A percentile compares a stretch with the other conserved stretches of the same genome.
phyloP scores from a whole-genome alignment of 164 flowering plant species.

The Euptelea pleiosperma region DNA sequence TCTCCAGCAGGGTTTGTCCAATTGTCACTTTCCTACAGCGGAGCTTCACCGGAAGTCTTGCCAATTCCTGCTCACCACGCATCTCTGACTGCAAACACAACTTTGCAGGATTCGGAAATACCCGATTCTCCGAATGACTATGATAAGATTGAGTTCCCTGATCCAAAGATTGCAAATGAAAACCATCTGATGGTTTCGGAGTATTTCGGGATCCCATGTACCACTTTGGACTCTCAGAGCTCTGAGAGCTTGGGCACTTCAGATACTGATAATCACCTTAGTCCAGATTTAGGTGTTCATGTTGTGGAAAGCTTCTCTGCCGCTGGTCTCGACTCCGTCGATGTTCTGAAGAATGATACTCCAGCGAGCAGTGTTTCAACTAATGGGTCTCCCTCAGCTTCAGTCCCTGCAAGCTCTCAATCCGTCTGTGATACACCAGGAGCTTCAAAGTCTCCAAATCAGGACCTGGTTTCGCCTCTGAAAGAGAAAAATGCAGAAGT shows the following conservation, averaged over 20 bases:
- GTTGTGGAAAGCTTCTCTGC: slow-evolving; percentile 41
- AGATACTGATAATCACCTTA: slow-evolving; percentile 36
- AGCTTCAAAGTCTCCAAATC: slow-evolving; percentile 32
- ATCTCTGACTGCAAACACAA: slow-evolving; percentile 19
- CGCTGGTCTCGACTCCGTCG: slow-evolving; percentile 27
- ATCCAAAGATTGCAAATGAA: slow-evolving; percentile 71
- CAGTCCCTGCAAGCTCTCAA: slow-evolving; percentile 40
- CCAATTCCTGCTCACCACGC: slow-evolving; percentile 36
- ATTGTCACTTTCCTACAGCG: slow-evolving; percentile 60
- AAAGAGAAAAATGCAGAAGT: slow-evolving; percentile 30
- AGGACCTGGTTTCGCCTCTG: slow-evolving; percentile 35
- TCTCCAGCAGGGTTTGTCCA: slow-evolving; percentile 92
- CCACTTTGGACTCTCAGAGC: slow-evolving; percentile 44
- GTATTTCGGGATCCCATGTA: slow-evolving; percentile 48
- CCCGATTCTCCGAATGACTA: slow-evolving; percentile 39
- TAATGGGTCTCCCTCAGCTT: slow-evolving; percentile 50
- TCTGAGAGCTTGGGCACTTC: slow-evolving; percentile 48
- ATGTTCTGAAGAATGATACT: slow-evolving; percentile 38
- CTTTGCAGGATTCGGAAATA: slow-evolving; percentile 32
- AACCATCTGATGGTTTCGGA: slow-evolving; percentile 84
- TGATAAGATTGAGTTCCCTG: slow-evolving; percentile 88
- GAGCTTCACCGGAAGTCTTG: slow-evolving; percentile 72
- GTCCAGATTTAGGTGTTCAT: slow-evolving; percentile 28
- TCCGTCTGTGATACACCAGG: slow-evolving; percentile 36
- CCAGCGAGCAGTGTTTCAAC: slow-evolving; percentile 69